Evolutionary conservation across 2,329 filamentous ascomycete genomes (phyloP), one percentile per base, ranked within the genome.

Genomic region (Alternaria triticimaculans): DNA sequence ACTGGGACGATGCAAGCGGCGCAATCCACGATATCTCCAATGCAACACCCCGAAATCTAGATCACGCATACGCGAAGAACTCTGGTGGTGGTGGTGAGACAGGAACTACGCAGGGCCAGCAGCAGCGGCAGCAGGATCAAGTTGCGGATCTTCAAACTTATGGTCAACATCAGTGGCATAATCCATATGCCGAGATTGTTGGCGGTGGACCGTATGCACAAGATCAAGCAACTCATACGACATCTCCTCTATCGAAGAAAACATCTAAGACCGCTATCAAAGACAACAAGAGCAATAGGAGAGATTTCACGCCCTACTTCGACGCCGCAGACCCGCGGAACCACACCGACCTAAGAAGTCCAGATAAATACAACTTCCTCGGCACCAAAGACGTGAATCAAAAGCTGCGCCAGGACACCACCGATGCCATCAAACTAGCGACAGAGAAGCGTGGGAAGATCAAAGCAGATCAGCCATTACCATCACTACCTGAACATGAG

Each of bases 1-100:
- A 60, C 8, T 60, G 60, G 56, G 44, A 60, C 9, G 50, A 63
- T 3, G 50, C 46, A 5, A 62, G 33, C 12, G 62, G 49, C 8
- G 26, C 20, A 6, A 64, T 58, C 14, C 45, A 64, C 18, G 43
- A 58, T 1, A 44, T 53, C 2, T 45, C 55, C 8, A 55, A 37
- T 9, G 20, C 44, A 3, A 37, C 11, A n/a, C 26, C 58, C 2
- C 41, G 8, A 1, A 18, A 48, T 4, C 4, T 28, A 12, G 37
- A 14, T 21, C 6, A 1, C 9, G 8, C n/a, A 4, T 23, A n/a
- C 5, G 30, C 20, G 18, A 20, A 53, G 6, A 1, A 0, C 6
- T 0, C 12, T 10, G 37, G 1, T 53, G 21, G 1, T 53, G 21
- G 21, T 21, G 49, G 3, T 23, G 5, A 41, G n/a, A 11, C 28